phyloP scores from a whole-genome alignment of 441 rosid species.

The Brassica hybrid region DNA sequence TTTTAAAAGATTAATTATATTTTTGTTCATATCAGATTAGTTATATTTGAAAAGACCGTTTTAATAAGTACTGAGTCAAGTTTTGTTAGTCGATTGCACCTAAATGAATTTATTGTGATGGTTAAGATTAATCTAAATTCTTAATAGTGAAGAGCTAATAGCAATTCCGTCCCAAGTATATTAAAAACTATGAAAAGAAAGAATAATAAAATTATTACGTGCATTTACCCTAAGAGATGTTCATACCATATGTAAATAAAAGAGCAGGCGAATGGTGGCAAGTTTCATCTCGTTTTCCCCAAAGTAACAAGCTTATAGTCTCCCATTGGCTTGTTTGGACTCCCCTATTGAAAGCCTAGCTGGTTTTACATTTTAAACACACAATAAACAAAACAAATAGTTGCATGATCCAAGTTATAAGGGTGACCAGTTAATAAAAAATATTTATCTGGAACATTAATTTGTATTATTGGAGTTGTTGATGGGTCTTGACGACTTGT shows the following conservation, averaged over 20 bases:
- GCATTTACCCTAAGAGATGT: not conserved
- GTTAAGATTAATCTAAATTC: not conserved
- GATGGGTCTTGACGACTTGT: not conserved
- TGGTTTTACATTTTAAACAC: not conserved
- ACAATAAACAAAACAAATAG: not conserved
- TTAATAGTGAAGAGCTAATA: not conserved
- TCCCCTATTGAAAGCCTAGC: not conserved
- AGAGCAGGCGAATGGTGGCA: not conserved
- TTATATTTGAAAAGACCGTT: not conserved
- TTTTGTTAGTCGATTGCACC: not conserved
- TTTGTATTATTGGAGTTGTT: not conserved
- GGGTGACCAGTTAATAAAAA: not conserved
- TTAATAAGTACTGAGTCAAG: not conserved
- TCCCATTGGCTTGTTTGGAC: not conserved
- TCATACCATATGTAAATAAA: conserved; percentile 1
- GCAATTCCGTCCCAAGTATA: not conserved
- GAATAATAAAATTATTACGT: not conserved
- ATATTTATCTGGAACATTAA: not conserved
- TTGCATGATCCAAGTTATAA: not conserved
- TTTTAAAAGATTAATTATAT: not conserved
- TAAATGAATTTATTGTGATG: not conserved
- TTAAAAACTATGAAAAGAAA: not conserved
- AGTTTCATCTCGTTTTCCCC: not conserved
- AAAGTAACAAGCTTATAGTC: not conserved
- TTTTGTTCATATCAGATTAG: not conserved